Evolutionary conservation across 495 filamentous ascomycete species (phyloP).

Genomic region (Podospora tetraspora): DNA sequence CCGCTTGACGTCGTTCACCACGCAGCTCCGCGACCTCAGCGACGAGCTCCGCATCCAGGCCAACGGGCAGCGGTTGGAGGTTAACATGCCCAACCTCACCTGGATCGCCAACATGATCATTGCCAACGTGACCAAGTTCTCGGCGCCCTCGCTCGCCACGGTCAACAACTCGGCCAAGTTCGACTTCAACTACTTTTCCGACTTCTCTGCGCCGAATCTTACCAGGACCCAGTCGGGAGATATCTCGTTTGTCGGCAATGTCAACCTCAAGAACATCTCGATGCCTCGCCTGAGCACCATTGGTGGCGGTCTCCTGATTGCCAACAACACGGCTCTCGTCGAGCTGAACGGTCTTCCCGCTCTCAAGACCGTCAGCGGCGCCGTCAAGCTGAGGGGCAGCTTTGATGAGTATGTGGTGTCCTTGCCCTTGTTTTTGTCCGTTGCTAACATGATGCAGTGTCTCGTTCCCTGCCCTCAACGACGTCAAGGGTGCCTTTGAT

Average conservation of each 20-base stretch:
- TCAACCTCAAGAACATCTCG: conserved; percentile 66
- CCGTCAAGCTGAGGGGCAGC: conserved; percentile 81
- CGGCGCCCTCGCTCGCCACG: conserved; percentile 66
- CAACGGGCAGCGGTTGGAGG: conserved; percentile 52
- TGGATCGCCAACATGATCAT: conserved; percentile 82
- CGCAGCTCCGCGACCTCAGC: conserved; percentile 65
- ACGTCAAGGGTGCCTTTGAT: conserved; percentile 84
- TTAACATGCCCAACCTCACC: conserved; percentile 68
- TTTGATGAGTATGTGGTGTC: conserved; percentile 67
- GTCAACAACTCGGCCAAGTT: conserved; percentile 80
- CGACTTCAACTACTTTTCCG: conserved; percentile 68
- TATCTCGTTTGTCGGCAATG: conserved; percentile 76
- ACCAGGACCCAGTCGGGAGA: conserved; percentile 62
- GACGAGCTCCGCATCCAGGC: conserved; percentile 60
- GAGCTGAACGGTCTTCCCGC: conserved; percentile 59
- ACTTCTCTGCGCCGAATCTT: conserved; percentile 71
- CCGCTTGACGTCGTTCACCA: conserved; percentile 60
- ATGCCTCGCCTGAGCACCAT: conserved; percentile 62
- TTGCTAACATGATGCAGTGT: conserved; percentile 49
- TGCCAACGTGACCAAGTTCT: conserved; percentile 70
- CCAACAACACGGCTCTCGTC: conserved; percentile 74
- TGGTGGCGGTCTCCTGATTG: conserved; percentile 72
- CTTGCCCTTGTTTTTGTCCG: not conserved
- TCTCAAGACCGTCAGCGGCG: conserved; percentile 69
- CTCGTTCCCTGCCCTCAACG: conserved; percentile 58